Base-by-base conservation (phyloP, 2,329 filamentous ascomycete genomes). In the Ascochyta clinopodiicola region DNA sequence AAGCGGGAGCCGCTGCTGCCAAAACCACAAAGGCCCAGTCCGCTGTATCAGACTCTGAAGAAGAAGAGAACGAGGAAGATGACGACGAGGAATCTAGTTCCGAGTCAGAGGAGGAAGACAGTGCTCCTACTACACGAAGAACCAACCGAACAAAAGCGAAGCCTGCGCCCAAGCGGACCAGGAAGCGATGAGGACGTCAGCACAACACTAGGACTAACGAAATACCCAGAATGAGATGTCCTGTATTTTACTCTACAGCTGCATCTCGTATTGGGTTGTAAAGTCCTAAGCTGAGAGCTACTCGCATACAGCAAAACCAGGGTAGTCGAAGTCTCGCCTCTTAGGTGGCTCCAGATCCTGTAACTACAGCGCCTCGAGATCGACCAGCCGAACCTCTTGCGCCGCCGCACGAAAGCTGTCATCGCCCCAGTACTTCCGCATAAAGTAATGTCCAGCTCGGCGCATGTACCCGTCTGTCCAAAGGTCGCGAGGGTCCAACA, bases 31-130 rank as follows among this genome's bases (percentile, higher is more conserved):
- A 74, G 56, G 62, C 69, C 13, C 70, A 72, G 43, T 68, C 70
- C 22, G 65, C 66, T 24, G 67, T 68, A 10, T 72, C 67, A 6
- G 68, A 72, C 7, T 69, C 69, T 34, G 64, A 69, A 3, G 76
- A 79, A 27, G 77, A 80, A 54, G 70, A 80, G 7, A 69, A 74
- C 5, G 63, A 71, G 6, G 69, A 72, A 12, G 70, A 69, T 13
- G 69, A 71, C 6, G 68, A 69, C 15, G 67, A 70, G 21, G 69
- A 70, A 51, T 68, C 65, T 17, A 74, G 63, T 45, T 56, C 62
- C 9, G 71, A 71, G 36, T 73, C n/a, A 15, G 72, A 74, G 12
- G 66, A 62, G 35, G 57, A 69, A 44, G 73, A 75, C 13, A 70
- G 64, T n/a, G 71, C 70, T 22, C 70, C 70, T 10, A 70, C 63